Evolutionary conservation across 495 filamentous ascomycete species (phyloP), one percentile per base, ranked within the genome.

Genomic region (Penicillium verhagenii): DNA sequence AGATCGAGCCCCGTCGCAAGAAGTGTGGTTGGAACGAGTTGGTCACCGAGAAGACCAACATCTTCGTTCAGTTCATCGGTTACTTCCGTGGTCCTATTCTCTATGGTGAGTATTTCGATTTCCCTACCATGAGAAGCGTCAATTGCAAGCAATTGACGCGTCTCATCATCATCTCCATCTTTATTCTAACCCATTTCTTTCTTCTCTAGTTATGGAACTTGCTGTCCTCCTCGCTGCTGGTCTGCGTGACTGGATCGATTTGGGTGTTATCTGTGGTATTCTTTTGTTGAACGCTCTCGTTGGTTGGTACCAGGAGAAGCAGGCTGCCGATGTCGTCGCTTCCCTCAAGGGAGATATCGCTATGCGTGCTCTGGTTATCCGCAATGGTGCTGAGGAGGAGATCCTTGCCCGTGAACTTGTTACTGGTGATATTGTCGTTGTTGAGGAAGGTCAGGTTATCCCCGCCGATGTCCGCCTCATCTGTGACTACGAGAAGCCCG

Each of bases 231-330:
- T 92, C 57, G 86, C 89, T 67, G 86, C 87, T 65, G 88, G 88
- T 81, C 83, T 92, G 56, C 82, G 81, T 66, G 87, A 90, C 75
- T 92, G 87, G 86, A 86, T 92, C 58, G 88, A 92, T 81, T 82
- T 91, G 53, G 88, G 88, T 81, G 87, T 92, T 67, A 92, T 92
- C 72, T 86, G 87, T 64, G 89, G 85, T 79, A 92, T 92, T 72
- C 76, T 92, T 29, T 61, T 86, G 62, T 85, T 92, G 53, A 92
- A 92, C 75, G 89, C 89, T 53, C 66, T 78, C 49, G 88, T 91
- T 67, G 88, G 88, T 76, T 92, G 87, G 82, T 92, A 91, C 71
- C 88, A 92, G 70, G 89, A 92, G 71, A 91, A 90, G 75, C 87
- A 90, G 74, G 89, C 89, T 56, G 88, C 87, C 55, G 89, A 92